These are phyloP conservation scores for Tricholoma flavovirens DNA, from an alignment of 768 basidiomycete genomes.

Conservation along the genomic window DNA sequence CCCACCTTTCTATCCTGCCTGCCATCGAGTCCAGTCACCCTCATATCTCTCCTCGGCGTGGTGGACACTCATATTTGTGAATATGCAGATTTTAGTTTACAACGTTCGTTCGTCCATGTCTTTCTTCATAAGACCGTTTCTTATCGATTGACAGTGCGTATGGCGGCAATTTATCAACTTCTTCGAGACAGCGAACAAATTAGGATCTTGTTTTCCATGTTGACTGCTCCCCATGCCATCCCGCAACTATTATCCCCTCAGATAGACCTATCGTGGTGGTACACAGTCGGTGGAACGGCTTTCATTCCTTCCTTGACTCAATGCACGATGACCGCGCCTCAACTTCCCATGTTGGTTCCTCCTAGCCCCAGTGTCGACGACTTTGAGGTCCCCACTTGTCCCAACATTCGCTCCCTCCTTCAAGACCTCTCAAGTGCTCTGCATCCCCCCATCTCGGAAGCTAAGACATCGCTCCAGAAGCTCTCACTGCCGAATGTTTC, in stretches of 20 bases:
- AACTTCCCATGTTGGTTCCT: background rate
- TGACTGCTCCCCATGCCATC: background rate
- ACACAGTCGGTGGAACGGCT: too few species aligned
- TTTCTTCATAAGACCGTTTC: background rate
- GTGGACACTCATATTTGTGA: constrained; percentile 9
- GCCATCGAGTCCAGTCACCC: constrained; percentile 10
- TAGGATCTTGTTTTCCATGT: background rate
- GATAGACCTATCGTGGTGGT: background rate
- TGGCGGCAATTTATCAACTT: constrained; percentile 13
- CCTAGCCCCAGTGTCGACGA: background rate
- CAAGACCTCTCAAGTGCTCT: background rate
- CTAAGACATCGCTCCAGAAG: background rate
- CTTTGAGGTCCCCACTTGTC: background rate
- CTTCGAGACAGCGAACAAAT: constrained; percentile 12
- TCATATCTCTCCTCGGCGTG: constrained; percentile 12
- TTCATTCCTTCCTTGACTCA: too few species aligned
- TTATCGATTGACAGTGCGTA: constrained; percentile 10
- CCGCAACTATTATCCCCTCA: background rate
- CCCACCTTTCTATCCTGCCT: constrained; percentile 7
- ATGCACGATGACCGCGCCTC: background rate
- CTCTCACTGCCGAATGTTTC: constrained; percentile 3
- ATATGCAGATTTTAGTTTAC: constrained; percentile 12
- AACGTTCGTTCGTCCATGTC: constrained; percentile 8
- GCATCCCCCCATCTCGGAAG: background rate
- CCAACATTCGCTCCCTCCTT: background rate